Evolutionary conservation across 2,329 filamentous ascomycete species (phyloP).

Genomic region (Hypoxylon sp.): DNA sequence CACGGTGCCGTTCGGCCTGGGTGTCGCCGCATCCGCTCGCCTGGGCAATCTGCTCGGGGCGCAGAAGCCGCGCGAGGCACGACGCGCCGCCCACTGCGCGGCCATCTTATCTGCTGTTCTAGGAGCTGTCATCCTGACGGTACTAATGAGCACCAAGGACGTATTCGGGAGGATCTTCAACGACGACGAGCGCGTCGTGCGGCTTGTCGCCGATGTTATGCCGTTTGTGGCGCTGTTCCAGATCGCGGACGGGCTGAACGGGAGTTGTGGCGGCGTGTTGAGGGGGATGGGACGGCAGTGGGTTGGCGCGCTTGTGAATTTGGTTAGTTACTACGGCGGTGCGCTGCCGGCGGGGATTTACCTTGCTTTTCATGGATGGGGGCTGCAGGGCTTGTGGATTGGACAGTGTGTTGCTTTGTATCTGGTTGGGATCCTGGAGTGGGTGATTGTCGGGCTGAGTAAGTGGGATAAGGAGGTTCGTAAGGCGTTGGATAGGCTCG

Average conservation of each 20-base stretch:
- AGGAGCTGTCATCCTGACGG: slow-evolving; percentile 75
- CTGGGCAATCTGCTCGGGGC: slow-evolving; percentile 86
- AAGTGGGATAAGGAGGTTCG: slow-evolving; percentile 82
- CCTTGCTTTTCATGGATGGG: slow-evolving; percentile 89
- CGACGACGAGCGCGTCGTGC: slow-evolving; percentile 79
- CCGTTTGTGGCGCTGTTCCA: slow-evolving; percentile 92
- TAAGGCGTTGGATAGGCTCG: slow-evolving; percentile 79
- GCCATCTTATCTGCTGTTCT: slow-evolving; percentile 80
- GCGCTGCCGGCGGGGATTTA: slow-evolving; percentile 86
- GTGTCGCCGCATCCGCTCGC: slow-evolving; percentile 83
- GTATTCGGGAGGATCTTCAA: slow-evolving; percentile 87
- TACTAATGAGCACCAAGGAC: slow-evolving; percentile 79
- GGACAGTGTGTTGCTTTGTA: slow-evolving; percentile 87
- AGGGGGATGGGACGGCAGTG: slow-evolving; percentile 90
- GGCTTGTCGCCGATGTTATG: slow-evolving; percentile 81
- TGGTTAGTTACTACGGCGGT: slow-evolving; percentile 86
- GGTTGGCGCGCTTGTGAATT: slow-evolving; percentile 85
- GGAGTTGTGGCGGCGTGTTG: slow-evolving; percentile 84
- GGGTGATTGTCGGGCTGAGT: slow-evolving; percentile 83
- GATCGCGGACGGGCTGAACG: slow-evolving; percentile 89
- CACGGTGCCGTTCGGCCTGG: slow-evolving; percentile 88
- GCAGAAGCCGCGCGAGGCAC: slow-evolving; percentile 74
- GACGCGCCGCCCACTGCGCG: slow-evolving; percentile 80
- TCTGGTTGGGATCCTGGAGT: slow-evolving; percentile 82
- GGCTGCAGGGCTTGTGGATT: slow-evolving; percentile 83